Percentiles rank a stretch among this genome's conserved stretches.
These are phyloP conservation scores for Basipetospora sp. DNA, from an alignment of 2,329 filamentous ascomycete species.

Conservation along the genomic window DNA sequence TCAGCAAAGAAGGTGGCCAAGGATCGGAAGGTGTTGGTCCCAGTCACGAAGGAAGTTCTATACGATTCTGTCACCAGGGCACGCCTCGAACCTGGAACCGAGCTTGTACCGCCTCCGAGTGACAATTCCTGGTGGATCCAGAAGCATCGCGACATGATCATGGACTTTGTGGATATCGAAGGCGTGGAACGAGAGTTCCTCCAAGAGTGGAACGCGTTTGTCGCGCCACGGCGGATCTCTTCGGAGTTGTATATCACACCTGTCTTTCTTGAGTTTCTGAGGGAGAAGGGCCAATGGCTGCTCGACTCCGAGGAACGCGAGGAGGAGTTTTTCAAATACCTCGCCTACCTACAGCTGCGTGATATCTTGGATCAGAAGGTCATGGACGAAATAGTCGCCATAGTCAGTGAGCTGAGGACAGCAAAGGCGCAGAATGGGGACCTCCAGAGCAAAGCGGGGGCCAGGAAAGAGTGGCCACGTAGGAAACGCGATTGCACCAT, in stretches of 20 bases:
- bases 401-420: constrained; percentile 28
- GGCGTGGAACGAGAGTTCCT: constrained; percentile 43
- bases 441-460: neutral
- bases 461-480: neutral
- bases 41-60: constrained; percentile 35
- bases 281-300: constrained; percentile 38
- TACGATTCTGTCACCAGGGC: constrained; percentile 44
- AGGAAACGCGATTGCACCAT: neutral
- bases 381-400: constrained; percentile 26
- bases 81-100: constrained; percentile 31
- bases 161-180: constrained; percentile 42
- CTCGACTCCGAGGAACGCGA: constrained; percentile 30
- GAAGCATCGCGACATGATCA: constrained; percentile 42
- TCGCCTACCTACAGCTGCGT: constrained; percentile 34
- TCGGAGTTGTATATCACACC: constrained; percentile 37
- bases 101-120: constrained; percentile 25
- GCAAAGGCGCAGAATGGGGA: constrained; percentile 11
- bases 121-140: constrained; percentile 42
- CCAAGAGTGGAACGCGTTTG: constrained; percentile 42
- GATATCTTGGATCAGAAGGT: constrained; percentile 30
- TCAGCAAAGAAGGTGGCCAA: neutral
- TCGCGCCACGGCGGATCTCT: constrained; percentile 35
- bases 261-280: constrained; percentile 36
- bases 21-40: constrained; percentile 26
- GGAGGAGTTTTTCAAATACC: constrained; percentile 40